Evolutionary conservation across 2,329 filamentous ascomycete species (phyloP), one percentile per base, ranked within the genome.

Genomic region (Pseudocercospora pini-densiflorae): DNA sequence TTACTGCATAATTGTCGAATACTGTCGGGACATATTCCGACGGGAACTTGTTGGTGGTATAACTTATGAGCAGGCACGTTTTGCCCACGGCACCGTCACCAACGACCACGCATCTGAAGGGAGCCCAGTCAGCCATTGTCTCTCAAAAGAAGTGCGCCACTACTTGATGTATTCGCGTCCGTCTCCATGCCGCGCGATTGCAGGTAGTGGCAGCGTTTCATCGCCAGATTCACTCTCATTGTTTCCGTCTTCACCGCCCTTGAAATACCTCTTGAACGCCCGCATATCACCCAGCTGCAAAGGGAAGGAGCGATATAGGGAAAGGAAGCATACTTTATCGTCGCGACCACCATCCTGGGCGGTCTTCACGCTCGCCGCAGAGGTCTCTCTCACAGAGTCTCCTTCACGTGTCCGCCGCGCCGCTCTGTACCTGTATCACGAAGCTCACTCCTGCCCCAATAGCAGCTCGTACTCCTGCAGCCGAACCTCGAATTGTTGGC

Each of bases 11-110:
- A 84, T 99, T 99, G 82, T 99, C 95, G 82, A 99, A 99, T 71
- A 99, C 95, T 31, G 95, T 99, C 61, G 95, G 95, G 66, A 99
- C 95, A 81, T 99, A 99, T 94, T 99, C 95, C 77, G 94, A 97
- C 40, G 95, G 95, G 81, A 99, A 99, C 78, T 98, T 98, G 87
- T 99, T 99, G 71, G 95, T 99, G 72, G 95, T 99, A 84, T 99
- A 99, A 80, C 93, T 97, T 84, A 99, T 99, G 79, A 99, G 89
- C 72, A 99, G 89, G 84, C 95, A 99, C 73, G 95, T 99, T 87
- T 99, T 99, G 81, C 95, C 95, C 75, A 99, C 95, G 73, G 95
- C 95, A 94, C 95, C 95, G 82, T 99, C 95, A 80, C 95, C 95
- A 77, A 99, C 95, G 75, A 99, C 95, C 77, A 99, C 95, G 84